Conservation (phyloP, 805 yeast species). For the Wickerhamiella galacta region DNA sequence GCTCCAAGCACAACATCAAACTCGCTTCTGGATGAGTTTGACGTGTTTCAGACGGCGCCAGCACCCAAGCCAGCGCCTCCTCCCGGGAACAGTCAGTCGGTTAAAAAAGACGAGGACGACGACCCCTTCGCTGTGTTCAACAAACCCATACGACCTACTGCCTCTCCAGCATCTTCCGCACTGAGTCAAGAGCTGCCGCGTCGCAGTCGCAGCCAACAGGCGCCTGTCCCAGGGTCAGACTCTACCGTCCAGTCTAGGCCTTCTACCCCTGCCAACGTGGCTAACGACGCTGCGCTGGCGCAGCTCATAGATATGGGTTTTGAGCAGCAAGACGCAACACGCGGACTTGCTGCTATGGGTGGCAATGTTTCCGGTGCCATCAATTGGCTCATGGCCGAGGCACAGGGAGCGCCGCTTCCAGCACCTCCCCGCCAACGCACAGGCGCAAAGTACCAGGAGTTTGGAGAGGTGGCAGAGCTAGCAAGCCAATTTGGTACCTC, state of each 20-base stretch:
- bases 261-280: constrained; percentile 3
- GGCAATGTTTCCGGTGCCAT: constrained; percentile 49
- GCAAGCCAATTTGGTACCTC: constrained; percentile 41
- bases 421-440: constrained; percentile 8
- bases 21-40: constrained; percentile 7
- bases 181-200: constrained; percentile 1
- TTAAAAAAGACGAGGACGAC: constrained; percentile 1
- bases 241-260: constrained; percentile 3
- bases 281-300: constrained; percentile 31
- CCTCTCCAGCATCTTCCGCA: constrained; percentile 2
- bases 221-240: neutral
- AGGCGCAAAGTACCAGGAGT: constrained; percentile 5
- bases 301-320: constrained; percentile 72
- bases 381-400: constrained; percentile 43
- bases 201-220: neutral
- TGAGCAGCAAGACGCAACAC: constrained; percentile 37
- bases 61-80: neutral
- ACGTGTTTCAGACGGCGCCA: constrained; percentile 6
- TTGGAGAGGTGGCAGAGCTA: constrained; percentile 25
- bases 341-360: constrained; percentile 41
- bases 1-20: neutral
- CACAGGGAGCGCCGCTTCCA: constrained; percentile 28
- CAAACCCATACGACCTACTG: constrained; percentile 2
- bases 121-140: constrained; percentile 14
- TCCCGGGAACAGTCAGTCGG: no score